Conservation (phyloP, 2,329 filamentous ascomycete species). For the Pseudocercospora pini-densiflorae region DNA sequence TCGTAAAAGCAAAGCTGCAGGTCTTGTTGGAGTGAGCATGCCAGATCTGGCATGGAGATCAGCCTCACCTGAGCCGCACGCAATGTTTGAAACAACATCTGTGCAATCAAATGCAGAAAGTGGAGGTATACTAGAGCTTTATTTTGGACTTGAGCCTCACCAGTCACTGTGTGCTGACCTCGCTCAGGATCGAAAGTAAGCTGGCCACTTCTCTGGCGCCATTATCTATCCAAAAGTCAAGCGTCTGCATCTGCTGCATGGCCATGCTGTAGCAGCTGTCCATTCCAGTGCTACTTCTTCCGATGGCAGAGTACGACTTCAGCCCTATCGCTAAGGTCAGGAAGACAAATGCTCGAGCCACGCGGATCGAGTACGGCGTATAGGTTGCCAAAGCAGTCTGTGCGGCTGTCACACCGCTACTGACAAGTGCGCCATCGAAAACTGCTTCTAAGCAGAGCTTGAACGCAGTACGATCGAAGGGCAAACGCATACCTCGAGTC, state of each 20-base stretch:
- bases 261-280: slow-evolving; percentile 18
- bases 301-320: not conserved
- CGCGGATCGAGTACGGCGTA: slow-evolving; percentile 18
- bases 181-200: slow-evolving; percentile 7
- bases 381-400: slow-evolving; percentile 13
- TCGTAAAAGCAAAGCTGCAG: too few species aligned
- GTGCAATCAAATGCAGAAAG: not conserved
- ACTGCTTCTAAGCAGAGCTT: slow-evolving; percentile 23
- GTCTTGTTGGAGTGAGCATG: too few species aligned
- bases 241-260: slow-evolving; percentile 17
- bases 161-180: not conserved
- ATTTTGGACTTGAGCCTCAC: too few species aligned
- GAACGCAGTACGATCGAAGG: slow-evolving; percentile 22
- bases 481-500: slow-evolving; percentile 1
- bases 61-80: too few species aligned
- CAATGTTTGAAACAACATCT: not conserved
- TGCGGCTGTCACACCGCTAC: slow-evolving; percentile 4
- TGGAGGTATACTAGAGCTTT: too few species aligned
- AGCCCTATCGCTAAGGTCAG: slow-evolving; percentile 20
- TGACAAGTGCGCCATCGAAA: slow-evolving; percentile 8
- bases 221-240: slow-evolving; percentile 20
- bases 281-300: slow-evolving; percentile 3
- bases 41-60: too few species aligned
- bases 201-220: slow-evolving; percentile 12
- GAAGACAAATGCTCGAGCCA: slow-evolving; percentile 22